phyloP scores from a whole-genome alignment of 202 grass and related monocot genomes.

The Dendrocalamus latiflorus region DNA sequence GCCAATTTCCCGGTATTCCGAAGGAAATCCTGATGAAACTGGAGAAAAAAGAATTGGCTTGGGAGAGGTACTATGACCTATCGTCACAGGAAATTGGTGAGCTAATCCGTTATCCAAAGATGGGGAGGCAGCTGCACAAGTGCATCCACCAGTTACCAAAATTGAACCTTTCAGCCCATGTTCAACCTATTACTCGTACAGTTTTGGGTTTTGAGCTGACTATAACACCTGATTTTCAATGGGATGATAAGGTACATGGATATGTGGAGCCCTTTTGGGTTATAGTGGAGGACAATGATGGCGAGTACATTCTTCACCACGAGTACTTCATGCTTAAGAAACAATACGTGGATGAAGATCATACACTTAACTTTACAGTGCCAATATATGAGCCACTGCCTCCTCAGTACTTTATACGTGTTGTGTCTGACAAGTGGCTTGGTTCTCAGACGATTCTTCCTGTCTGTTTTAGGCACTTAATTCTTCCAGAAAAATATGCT shows the following conservation, averaged over 20 bases:
- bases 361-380: conserved; percentile 86
- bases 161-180: conserved; percentile 83
- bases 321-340: conserved; percentile 99
- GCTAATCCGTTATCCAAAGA: conserved; percentile 69
- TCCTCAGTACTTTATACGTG: conserved; percentile 82
- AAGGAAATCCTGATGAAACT: conserved; percentile 96
- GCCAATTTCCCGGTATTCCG: conserved; percentile 81
- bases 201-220: conserved; percentile 79
- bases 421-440: conserved; percentile 90
- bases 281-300: conserved; percentile 91
- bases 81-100: conserved; percentile 91
- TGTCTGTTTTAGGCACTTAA: conserved; percentile 87
- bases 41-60: conserved; percentile 88
- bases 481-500: conserved; percentile 92
- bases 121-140: conserved; percentile 67
- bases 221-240: conserved; percentile 86
- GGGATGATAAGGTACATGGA: conserved; percentile 87
- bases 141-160: conserved; percentile 97
- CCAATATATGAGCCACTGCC: conserved; percentile 83
- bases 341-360: conserved; percentile 79
- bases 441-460: conserved; percentile 89
- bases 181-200: conserved; percentile 82
- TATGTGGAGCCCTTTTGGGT: conserved; percentile 95
- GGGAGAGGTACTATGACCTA: conserved; percentile 90
- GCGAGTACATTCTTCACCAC: conserved; percentile 91